These are phyloP conservation scores for Teratosphaeria viscida DNA, from an alignment of 2,329 filamentous ascomycete genomes.

Conservation along the genomic window DNA sequence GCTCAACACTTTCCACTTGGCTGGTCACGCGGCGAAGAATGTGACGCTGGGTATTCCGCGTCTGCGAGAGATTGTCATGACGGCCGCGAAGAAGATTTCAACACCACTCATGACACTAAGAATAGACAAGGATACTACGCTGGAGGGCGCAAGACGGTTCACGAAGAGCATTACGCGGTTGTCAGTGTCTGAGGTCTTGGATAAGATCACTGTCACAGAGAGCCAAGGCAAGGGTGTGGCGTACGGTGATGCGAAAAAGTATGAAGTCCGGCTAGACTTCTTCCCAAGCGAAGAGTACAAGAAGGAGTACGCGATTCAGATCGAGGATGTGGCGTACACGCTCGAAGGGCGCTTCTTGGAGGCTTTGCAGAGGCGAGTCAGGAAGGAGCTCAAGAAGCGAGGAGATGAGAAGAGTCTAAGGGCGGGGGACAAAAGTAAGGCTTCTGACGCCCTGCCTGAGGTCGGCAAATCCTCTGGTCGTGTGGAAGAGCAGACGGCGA, in stretches of 20 bases:
- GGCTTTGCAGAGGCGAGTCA: constrained; percentile 57
- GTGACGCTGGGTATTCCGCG: constrained; percentile 97
- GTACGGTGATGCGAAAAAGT: constrained; percentile 67
- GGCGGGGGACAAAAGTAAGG: constrained; percentile 36
- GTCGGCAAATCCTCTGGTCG: constrained; percentile 55
- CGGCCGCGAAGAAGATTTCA: constrained; percentile 76
- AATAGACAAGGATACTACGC: constrained; percentile 60
- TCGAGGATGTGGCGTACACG: constrained; percentile 65
- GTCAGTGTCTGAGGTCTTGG: constrained; percentile 71
- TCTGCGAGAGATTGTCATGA: constrained; percentile 96
- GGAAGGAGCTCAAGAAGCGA: constrained; percentile 72
- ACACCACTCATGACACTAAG: constrained; percentile 85
- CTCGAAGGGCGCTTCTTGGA: constrained; percentile 74
- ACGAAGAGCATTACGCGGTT: constrained; percentile 86
- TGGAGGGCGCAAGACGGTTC: constrained; percentile 63
- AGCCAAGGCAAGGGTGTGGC: constrained; percentile 61
- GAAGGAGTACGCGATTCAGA: constrained; percentile 71
- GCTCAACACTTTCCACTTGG: constrained; percentile 98
- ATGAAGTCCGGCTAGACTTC: constrained; percentile 69
- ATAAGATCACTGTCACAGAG: constrained; percentile 72
- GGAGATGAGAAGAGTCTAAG: constrained; percentile 47
- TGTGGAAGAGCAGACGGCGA: constrained; percentile 40
- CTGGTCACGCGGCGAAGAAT: constrained; percentile 95
- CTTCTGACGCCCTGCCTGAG: constrained; percentile 58
- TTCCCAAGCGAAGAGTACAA: constrained; percentile 78